These are phyloP conservation scores for Radiomyces spectabilis DNA, from an alignment of 192 early-diverging fungal genomes.

Conservation along the genomic window DNA sequence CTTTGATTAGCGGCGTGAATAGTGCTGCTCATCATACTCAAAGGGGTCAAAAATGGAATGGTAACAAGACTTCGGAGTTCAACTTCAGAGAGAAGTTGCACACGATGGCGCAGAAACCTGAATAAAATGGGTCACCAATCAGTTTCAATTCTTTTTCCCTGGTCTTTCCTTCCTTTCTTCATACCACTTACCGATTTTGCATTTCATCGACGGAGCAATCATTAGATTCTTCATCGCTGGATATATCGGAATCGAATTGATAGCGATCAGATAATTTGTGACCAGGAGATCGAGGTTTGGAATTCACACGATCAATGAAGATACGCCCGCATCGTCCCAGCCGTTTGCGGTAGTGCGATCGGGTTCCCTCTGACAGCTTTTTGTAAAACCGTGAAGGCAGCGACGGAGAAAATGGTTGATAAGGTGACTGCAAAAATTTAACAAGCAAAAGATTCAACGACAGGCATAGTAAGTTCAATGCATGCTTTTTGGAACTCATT, in stretches of 20 bases:
- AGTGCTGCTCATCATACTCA: conserved; percentile 4
- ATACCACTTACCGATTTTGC: conserved; percentile 24
- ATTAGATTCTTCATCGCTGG: conserved; percentile 35
- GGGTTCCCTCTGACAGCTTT: no score
- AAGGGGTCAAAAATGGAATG: conserved; percentile 17
- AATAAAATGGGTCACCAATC: not conserved
- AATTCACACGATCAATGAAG: conserved; percentile 58
- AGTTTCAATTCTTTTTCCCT: not conserved
- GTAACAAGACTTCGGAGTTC: conserved; percentile 43
- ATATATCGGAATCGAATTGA: conserved; percentile 34
- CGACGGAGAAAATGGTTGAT: conserved; percentile 6
- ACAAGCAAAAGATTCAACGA: no score
- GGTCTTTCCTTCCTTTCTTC: not conserved
- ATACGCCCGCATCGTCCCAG: conserved; percentile 75
- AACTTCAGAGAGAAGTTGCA: conserved; percentile 30
- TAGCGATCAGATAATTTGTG: conserved; percentile 11
- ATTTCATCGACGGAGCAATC: conserved; percentile 35
- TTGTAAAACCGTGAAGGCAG: conserved; percentile 8
- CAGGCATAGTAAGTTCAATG: no score
- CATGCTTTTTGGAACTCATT: not conserved
- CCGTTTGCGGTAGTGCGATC: no score
- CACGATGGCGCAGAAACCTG: conserved; percentile 34
- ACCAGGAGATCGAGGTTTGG: conserved; percentile 5
- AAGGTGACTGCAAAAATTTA: conserved; percentile 35
- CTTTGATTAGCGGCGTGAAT: not conserved